phyloP scores from a whole-genome alignment of 371 early-diverging fungal species.

The Apophysomyces sp. region DNA sequence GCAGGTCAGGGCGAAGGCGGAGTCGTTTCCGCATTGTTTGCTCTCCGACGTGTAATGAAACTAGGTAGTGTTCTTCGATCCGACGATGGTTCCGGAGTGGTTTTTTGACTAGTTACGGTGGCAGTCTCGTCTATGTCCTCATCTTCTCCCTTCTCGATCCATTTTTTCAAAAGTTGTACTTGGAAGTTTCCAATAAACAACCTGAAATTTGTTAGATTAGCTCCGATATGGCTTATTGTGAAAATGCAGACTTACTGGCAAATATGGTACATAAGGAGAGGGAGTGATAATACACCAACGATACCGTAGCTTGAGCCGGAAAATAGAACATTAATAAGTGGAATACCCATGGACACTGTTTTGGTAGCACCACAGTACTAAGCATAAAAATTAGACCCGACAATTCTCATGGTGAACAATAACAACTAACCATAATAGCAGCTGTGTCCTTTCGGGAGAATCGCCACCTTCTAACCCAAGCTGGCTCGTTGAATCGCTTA shows the following conservation, averaged over 20 bases:
- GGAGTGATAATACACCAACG: slow-evolving; percentile 64
- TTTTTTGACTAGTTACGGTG: neutral
- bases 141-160: slow-evolving; percentile 48
- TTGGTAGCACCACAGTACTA: slow-evolving; percentile 75
- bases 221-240: neutral
- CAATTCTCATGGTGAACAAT: neutral
- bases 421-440: slow-evolving; percentile 49
- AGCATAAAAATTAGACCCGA: neutral
- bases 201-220: slow-evolving; percentile 8
- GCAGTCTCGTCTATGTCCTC: neutral
- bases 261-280: slow-evolving; percentile 73
- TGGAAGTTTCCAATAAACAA: slow-evolving; percentile 67
- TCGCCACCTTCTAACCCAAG: slow-evolving; percentile 30
- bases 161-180: slow-evolving; percentile 55
- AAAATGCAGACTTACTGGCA: slow-evolving; percentile 52
- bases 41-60: neutral
- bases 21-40: neutral
- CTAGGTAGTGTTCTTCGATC: neutral
- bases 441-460: slow-evolving; percentile 51
- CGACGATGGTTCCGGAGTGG: neutral
- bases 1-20: neutral
- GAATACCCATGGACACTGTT: slow-evolving; percentile 76
- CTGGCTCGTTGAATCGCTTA: slow-evolving; percentile 6
- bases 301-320: slow-evolving; percentile 34
- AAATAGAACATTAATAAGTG: slow-evolving; percentile 76